phyloP scores from a whole-genome alignment of 1,284 basidiomycete genomes.

The Trametes sp. region DNA sequence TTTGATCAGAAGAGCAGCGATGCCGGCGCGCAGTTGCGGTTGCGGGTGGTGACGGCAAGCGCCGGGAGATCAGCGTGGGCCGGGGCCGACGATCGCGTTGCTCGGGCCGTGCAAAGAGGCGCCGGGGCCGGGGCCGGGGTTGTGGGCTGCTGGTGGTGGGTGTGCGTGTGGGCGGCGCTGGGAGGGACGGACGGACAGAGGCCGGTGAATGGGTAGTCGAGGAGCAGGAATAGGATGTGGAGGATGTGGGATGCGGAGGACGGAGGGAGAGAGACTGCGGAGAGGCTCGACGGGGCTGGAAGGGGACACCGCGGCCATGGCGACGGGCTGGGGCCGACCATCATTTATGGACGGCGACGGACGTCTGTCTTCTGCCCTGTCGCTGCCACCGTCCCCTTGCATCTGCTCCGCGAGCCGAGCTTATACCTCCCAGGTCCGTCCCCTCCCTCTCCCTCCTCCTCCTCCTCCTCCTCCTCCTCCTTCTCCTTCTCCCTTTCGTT shows the following conservation, averaged over 20 bases:
- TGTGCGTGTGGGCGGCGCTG: background rate
- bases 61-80: constrained; percentile 19
- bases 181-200: background rate
- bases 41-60: background rate
- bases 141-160: background rate
- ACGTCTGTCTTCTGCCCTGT: constrained; percentile 4
- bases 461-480: constrained; percentile 25
- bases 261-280: constrained; percentile 10
- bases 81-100: constrained; percentile 24
- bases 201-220: background rate
- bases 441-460: constrained; percentile 18
- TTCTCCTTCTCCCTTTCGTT: constrained; percentile 35
- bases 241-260: background rate
- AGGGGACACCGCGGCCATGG: constrained; percentile 37
- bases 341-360: constrained; percentile 32
- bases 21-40: constrained; percentile 1
- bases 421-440: constrained; percentile 30
- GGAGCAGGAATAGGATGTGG: background rate
- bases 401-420: constrained; percentile 30
- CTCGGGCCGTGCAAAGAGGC: background rate
- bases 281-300: constrained; percentile 19
- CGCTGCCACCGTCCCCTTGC: constrained; percentile 14
- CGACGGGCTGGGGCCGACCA: constrained; percentile 29
- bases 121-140: constrained; percentile 6
- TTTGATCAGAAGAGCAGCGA: constrained; percentile 7